Evolutionary conservation across 1,139 yeast genomes (phyloP).

Genomic region (Zygosaccharomyces pseudobailii): DNA sequence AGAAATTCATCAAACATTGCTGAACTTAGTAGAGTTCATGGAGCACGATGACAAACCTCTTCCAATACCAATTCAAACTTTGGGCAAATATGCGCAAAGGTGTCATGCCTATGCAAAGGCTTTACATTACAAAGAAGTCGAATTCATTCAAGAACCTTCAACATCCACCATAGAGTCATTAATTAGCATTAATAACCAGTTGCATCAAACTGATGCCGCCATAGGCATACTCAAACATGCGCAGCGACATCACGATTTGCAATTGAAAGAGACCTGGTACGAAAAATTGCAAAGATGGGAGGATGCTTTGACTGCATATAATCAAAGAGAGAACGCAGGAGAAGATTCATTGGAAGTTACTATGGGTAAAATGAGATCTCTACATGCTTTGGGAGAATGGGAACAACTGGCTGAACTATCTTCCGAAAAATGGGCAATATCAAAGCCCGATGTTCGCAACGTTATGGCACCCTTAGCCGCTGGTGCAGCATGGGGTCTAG

Average conservation of each 20-base stretch:
- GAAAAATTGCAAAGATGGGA: slow-evolving; percentile 98
- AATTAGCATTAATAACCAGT: slow-evolving; percentile 86
- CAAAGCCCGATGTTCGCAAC: slow-evolving; percentile 68
- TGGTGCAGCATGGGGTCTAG: slow-evolving; percentile 99
- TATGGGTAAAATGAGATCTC: slow-evolving; percentile 96
- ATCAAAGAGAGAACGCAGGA: slow-evolving; percentile 54
- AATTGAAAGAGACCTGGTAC: slow-evolving; percentile 95
- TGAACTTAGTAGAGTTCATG: slow-evolving; percentile 92
- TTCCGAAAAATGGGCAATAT: slow-evolving; percentile 73
- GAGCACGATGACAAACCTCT: slow-evolving; percentile 95
- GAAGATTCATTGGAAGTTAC: slow-evolving; percentile 64
- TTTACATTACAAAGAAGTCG: slow-evolving; percentile 89
- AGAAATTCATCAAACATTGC: slow-evolving; percentile 83
- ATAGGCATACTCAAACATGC: slow-evolving; percentile 95
- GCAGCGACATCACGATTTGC: slow-evolving; percentile 86
- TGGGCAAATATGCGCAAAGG: slow-evolving; percentile 90
- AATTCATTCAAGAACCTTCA: slow-evolving; percentile 88
- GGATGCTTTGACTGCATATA: slow-evolving; percentile 89
- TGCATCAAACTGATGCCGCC: slow-evolving; percentile 97
- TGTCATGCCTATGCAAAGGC: slow-evolving; percentile 99
- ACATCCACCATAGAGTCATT: slow-evolving; percentile 90
- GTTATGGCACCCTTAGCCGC: slow-evolving; percentile 98
- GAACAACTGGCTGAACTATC: slow-evolving; percentile 85
- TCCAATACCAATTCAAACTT: slow-evolving; percentile 82
- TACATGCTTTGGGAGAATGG: slow-evolving; percentile 98